Conservation (phyloP, 83 land plant genomes). For the Diphasiastrum complanatum region DNA sequence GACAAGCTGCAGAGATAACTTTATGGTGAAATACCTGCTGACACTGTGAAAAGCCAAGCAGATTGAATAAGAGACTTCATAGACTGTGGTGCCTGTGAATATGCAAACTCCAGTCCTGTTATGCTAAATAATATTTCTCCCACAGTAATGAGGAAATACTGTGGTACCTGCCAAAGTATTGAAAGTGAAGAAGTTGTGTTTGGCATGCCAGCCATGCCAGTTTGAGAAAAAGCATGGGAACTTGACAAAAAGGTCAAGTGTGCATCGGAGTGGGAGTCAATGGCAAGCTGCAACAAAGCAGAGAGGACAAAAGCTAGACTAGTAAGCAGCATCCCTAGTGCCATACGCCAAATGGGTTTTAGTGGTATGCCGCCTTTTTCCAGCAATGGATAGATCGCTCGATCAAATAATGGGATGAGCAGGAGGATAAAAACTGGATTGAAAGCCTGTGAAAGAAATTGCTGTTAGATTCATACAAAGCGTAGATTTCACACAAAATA, state of each 20-base stretch:
- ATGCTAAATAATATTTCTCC: slow-evolving; percentile 38
- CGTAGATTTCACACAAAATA: not conserved
- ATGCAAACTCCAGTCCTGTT: slow-evolving; percentile 38
- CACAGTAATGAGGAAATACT: slow-evolving; percentile 27
- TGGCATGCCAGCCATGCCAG: not conserved
- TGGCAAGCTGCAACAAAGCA: slow-evolving; percentile 32
- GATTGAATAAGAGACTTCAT: slow-evolving; percentile 36
- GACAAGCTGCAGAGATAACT: not conserved
- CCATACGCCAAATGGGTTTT: slow-evolving; percentile 25
- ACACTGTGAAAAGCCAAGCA: slow-evolving; percentile 34
- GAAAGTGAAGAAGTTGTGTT: slow-evolving; percentile 6
- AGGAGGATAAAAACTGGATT: slow-evolving; percentile 28
- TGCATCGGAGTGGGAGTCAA: no score
- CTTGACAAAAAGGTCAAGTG: no score
- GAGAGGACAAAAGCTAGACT: slow-evolving; percentile 31
- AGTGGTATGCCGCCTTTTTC: slow-evolving; percentile 20
- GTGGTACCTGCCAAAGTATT: slow-evolving; percentile 37
- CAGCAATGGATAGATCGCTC: slow-evolving; percentile 29
- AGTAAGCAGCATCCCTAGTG: slow-evolving; percentile 28
- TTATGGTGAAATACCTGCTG: slow-evolving; percentile 23
- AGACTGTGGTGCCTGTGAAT: slow-evolving; percentile 37
- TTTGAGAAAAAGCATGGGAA: not conserved
- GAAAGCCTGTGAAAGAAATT: slow-evolving; percentile 22
- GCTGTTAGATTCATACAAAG: not conserved
- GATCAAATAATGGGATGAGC: slow-evolving; percentile 35